A percentile compares a stretch with the other conserved stretches of the same genome.
These are phyloP conservation scores for Austroboletus eburneus DNA, from an alignment of 768 basidiomycete species.

Conservation along the genomic window DNA sequence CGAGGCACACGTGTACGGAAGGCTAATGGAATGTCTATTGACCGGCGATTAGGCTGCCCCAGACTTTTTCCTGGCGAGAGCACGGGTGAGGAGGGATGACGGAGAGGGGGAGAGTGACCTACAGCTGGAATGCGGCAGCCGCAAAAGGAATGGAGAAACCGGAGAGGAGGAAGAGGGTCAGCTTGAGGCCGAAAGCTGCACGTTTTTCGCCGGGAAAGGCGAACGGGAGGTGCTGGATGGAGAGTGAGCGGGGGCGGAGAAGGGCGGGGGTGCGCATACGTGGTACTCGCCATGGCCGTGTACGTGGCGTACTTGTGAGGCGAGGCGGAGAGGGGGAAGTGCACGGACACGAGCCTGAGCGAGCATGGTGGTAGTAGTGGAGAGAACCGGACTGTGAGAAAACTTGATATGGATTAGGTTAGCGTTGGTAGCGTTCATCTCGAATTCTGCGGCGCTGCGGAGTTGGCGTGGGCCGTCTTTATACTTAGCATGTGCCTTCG, in stretches of 20 bases:
- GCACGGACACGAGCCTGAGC: conserved; percentile 39
- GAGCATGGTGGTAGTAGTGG: conserved; percentile 34
- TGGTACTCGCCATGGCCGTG: conserved; percentile 52
- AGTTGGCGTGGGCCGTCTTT: background rate
- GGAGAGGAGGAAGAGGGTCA: conserved; percentile 36
- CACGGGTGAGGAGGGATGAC: conserved; percentile 2
- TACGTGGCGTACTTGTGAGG: conserved; percentile 38
- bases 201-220: conserved; percentile 49
- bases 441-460: background rate
- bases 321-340: conserved; percentile 32
- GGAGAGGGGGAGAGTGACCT: conserved; percentile 24
- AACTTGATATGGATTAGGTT: too few relatives aligned
- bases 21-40: conserved; percentile 3
- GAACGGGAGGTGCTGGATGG: conserved; percentile 52
- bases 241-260: conserved; percentile 6
- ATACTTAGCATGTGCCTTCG: too few relatives aligned
- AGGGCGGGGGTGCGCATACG: conserved; percentile 30
- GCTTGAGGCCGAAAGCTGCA: conserved; percentile 36
- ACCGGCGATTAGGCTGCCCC: conserved; percentile 20
- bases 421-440: background rate
- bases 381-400: conserved; percentile 18
- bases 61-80: conserved; percentile 37
- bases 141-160: conserved; percentile 69
- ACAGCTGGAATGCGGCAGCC: conserved; percentile 64
- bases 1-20: conserved; percentile 7